Percentiles rank a stretch among this genome's conserved stretches.
These are phyloP conservation scores for Bjerkandera adusta DNA, from an alignment of 1,284 basidiomycete genomes.

Conservation along the genomic window DNA sequence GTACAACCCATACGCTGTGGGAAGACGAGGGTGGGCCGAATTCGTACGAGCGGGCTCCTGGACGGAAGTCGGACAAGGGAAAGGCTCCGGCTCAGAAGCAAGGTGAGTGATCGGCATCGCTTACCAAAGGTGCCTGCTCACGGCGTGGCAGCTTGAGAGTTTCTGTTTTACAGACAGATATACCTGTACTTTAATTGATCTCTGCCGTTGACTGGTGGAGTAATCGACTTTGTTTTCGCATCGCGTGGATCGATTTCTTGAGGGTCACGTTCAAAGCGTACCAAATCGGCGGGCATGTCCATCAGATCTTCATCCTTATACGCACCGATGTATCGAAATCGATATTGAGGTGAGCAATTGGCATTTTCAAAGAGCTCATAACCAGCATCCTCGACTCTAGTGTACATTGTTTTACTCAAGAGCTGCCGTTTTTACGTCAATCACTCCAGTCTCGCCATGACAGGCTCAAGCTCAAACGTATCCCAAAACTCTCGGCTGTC, in stretches of 20 bases:
- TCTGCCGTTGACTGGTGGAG: too few species aligned
- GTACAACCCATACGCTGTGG: slow-evolving; percentile 34
- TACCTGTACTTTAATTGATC: slow-evolving; percentile 2
- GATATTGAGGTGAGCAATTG: too few species aligned
- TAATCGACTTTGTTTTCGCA: neutral
- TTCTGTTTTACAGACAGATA: slow-evolving; percentile 4
- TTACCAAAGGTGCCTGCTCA: neutral
- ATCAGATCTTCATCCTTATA: too few species aligned
- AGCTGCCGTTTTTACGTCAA: neutral
- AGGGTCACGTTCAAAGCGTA: too few species aligned
- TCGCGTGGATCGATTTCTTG: too few species aligned
- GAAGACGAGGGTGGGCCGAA: slow-evolving; percentile 41
- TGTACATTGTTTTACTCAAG: neutral
- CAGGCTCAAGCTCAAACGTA: slow-evolving; percentile 36
- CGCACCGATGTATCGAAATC: too few species aligned
- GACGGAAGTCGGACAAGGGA: slow-evolving; percentile 38
- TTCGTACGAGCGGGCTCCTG: slow-evolving; percentile 54
- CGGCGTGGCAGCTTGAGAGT: neutral
- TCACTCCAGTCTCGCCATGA: slow-evolving; percentile 19
- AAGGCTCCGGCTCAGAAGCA: slow-evolving; percentile 28
- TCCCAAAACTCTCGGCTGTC: slow-evolving; percentile 64
- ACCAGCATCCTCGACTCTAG: neutral
- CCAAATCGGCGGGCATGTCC: too few species aligned
- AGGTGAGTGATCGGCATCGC: slow-evolving; percentile 17
- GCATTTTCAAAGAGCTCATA: neutral